Percentiles rank a stretch among this genome's conserved stretches.
Conservation (phyloP, 2,329 filamentous ascomycete genomes). For the Cytospora schulzeri region DNA sequence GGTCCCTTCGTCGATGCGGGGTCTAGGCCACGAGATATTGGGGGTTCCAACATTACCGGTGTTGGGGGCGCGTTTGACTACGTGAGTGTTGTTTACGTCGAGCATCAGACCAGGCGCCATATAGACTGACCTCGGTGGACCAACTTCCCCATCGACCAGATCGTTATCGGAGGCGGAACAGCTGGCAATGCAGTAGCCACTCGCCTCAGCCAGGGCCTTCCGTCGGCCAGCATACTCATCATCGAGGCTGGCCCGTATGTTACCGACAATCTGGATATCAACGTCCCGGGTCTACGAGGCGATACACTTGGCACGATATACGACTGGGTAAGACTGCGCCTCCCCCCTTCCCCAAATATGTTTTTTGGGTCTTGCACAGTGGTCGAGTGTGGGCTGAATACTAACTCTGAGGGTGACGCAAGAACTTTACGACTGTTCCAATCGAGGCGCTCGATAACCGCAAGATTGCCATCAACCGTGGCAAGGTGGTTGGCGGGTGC, state of each 20-base stretch:
- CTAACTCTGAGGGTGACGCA: background rate
- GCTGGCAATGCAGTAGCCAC: conserved; percentile 54
- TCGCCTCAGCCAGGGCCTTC: conserved; percentile 45
- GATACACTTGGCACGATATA: conserved; percentile 39
- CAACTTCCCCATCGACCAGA: background rate
- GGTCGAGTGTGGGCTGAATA: no score
- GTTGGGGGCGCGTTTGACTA: background rate
- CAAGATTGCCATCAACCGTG: conserved; percentile 44
- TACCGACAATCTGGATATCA: conserved; percentile 33
- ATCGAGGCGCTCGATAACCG: conserved; percentile 44
- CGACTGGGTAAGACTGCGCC: conserved; percentile 40
- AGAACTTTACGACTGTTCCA: conserved; percentile 41
- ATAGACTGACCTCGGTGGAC: background rate
- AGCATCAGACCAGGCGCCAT: background rate
- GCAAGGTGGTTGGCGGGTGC: conserved; percentile 63
- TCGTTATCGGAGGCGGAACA: conserved; percentile 57
- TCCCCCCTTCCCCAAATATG: no score
- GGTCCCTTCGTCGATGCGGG: background rate
- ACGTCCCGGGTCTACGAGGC: conserved; percentile 43
- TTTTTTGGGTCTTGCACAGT: no score
- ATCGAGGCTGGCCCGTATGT: conserved; percentile 44
- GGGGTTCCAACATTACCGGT: background rate
- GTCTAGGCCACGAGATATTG: background rate
- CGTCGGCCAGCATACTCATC: conserved; percentile 44
- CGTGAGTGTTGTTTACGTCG: background rate